Conservation (phyloP, 192 early-diverging fungal species). For the Phlyctochytrium planicorne region DNA sequence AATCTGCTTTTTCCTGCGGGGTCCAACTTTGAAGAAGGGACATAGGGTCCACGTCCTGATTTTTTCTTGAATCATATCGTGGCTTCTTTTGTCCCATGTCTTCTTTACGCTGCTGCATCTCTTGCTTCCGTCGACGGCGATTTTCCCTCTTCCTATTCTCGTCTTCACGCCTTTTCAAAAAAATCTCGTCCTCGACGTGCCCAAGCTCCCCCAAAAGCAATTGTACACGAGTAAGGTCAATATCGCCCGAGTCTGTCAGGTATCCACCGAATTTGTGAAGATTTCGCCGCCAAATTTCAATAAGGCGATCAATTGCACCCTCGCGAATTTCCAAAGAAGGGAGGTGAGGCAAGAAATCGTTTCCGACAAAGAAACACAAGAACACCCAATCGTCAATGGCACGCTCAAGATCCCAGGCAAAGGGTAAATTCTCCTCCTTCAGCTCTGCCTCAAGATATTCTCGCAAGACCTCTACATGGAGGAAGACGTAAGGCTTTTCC, state of each 20-base stretch:
- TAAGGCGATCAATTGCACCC: constrained; percentile 69
- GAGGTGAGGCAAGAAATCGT: constrained; percentile 95
- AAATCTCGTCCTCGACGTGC: constrained; percentile 49
- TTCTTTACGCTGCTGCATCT: constrained; percentile 14
- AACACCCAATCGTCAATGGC: constrained; percentile 97
- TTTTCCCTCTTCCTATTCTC: constrained; percentile 45
- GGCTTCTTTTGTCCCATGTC: neutral
- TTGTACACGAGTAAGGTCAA: constrained; percentile 46
- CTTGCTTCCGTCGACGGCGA: constrained; percentile 29
- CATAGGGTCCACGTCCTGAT: constrained; percentile 5
- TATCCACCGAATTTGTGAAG: constrained; percentile 70
- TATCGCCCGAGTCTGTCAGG: constrained; percentile 81
- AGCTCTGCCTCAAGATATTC: constrained; percentile 95
- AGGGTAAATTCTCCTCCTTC: constrained; percentile 47
- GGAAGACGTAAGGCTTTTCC: constrained; percentile 55
- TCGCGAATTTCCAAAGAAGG: constrained; percentile 93
- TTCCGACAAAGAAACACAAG: constrained; percentile 92
- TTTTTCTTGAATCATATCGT: neutral
- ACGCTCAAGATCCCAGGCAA: constrained; percentile 80
- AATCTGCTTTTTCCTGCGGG: constrained; percentile 12
- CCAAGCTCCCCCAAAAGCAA: constrained; percentile 52
- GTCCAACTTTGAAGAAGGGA: neutral
- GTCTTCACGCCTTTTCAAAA: constrained; percentile 40
- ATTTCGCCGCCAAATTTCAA: constrained; percentile 60
- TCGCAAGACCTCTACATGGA: constrained; percentile 83